Percentiles rank a stretch among this genome's conserved stretches.
phyloP scores from a whole-genome alignment of 2,329 filamentous ascomycete genomes.

The Paraphaeosphaeria sporulosa region DNA sequence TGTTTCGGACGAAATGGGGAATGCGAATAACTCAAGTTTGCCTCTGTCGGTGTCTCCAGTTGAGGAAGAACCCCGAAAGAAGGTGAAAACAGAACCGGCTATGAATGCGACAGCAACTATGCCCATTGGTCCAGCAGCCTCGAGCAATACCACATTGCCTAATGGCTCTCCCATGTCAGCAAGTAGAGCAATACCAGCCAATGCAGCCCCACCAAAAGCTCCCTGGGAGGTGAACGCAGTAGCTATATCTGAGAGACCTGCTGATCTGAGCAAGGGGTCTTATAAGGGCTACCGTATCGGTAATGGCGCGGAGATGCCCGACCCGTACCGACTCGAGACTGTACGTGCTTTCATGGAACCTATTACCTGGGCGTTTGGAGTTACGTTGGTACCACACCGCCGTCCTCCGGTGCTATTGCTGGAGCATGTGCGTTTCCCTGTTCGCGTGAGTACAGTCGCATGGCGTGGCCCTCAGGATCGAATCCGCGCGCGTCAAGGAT shows the following conservation, averaged over 20 bases:
- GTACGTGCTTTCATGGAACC: conserved; percentile 65
- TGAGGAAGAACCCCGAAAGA: conserved; percentile 47
- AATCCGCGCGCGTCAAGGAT: conserved; percentile 60
- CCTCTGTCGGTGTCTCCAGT: conserved; percentile 19
- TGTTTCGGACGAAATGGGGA: conserved; percentile 20
- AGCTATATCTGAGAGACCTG: conserved; percentile 26
- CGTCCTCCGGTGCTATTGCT: conserved; percentile 58
- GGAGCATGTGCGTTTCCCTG: conserved; percentile 61
- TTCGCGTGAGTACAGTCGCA: conserved; percentile 63
- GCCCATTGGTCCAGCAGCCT: conserved; percentile 21
- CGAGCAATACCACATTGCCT: not conserved
- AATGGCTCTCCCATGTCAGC: conserved; percentile 21
- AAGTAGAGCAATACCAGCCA: conserved; percentile 37
- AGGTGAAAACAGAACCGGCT: conserved; percentile 44
- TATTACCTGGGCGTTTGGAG: conserved; percentile 65
- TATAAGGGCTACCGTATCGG: conserved; percentile 68
- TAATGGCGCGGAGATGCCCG: conserved; percentile 66
- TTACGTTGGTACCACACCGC: conserved; percentile 58
- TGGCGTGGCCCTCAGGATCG: conserved; percentile 63
- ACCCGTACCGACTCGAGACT: conserved; percentile 63
- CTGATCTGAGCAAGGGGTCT: conserved; percentile 42
- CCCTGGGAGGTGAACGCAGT: conserved; percentile 33
- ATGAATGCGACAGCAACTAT: conserved; percentile 21
- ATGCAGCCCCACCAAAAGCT: conserved; percentile 37
- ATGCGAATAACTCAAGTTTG: conserved; percentile 19